Percentiles rank a stretch among this genome's conserved stretches.
Conservation (phyloP, 164 flowering plant genomes). For the Berberis thunbergii region DNA sequence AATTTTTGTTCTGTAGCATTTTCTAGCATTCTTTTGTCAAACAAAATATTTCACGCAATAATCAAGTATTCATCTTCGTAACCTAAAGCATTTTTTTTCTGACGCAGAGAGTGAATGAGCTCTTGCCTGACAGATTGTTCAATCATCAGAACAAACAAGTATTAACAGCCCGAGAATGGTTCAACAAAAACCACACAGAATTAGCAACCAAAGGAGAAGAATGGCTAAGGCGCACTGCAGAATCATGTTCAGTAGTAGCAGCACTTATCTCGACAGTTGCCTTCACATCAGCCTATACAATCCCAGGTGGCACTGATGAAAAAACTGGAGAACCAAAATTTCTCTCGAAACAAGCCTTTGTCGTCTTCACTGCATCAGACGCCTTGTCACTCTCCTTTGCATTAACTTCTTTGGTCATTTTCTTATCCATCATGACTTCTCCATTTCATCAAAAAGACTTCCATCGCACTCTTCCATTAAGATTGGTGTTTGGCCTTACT, state of each 20-base stretch:
- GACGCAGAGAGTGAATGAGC: conserved; percentile 23
- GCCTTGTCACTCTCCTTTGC: conserved; percentile 19
- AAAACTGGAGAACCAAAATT: conserved; percentile 1
- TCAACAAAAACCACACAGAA: conserved; percentile 15
- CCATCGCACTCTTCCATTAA: conserved; percentile 10
- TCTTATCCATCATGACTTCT: conserved; percentile 17
- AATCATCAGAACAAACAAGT: background rate
- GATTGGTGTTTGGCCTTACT: conserved; percentile 14
- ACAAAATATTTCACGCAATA: too few species aligned
- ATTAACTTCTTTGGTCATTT: conserved; percentile 12
- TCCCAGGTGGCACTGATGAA: conserved; percentile 18
- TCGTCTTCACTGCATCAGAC: conserved; percentile 10
- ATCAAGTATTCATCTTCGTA: too few species aligned
- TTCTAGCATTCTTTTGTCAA: too few species aligned
- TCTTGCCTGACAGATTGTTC: conserved; percentile 11
- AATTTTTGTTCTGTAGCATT: too few species aligned
- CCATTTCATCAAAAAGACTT: conserved; percentile 18
- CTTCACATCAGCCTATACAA: conserved; percentile 17
- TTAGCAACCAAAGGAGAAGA: conserved; percentile 9
- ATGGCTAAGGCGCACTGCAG: conserved; percentile 8
- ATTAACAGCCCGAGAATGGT: conserved; percentile 17
- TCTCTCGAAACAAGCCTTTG: background rate
- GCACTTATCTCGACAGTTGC: conserved; percentile 17
- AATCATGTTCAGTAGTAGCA: conserved; percentile 11
- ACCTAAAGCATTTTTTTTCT: background rate